Percentiles rank a stretch among this genome's conserved stretches.
Evolutionary conservation across 257 asterid species (phyloP).

Genomic region (Solanum neorickii): DNA sequence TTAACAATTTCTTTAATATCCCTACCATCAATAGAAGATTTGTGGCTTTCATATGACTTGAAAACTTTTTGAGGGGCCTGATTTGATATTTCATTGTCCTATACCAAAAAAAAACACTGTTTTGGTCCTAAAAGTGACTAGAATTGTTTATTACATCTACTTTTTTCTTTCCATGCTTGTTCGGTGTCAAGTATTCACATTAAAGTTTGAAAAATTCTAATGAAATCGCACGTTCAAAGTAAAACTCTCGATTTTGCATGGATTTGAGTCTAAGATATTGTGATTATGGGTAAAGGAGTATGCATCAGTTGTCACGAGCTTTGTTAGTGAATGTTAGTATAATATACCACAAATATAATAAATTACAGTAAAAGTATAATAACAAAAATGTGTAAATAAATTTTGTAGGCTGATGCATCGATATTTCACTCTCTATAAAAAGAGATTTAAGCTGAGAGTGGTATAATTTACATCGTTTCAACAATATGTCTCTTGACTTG

Average conservation of each 20-base stretch:
- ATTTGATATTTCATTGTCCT: neutral
- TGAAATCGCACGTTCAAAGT: neutral
- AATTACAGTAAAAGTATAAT: too few relatives aligned
- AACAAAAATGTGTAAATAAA: too few relatives aligned
- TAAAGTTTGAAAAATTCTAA: neutral
- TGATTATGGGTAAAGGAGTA: neutral
- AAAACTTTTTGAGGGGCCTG: slow-evolving; percentile 6
- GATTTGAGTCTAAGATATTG: neutral
- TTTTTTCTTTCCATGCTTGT: too few relatives aligned
- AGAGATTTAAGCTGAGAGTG: too few relatives aligned
- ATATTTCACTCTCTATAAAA: too few relatives aligned
- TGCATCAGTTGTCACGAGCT: neutral
- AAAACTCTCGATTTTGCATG: too few relatives aligned
- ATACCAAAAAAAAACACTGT: neutral
- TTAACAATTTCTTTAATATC: neutral
- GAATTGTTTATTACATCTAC: neutral
- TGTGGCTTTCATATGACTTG: slow-evolving; percentile 17
- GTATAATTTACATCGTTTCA: too few relatives aligned
- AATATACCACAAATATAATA: too few relatives aligned
- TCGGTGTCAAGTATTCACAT: neutral
- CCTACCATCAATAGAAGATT: neutral
- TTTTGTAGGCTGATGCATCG: too few relatives aligned
- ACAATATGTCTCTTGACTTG: too few relatives aligned
- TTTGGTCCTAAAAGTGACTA: neutral
- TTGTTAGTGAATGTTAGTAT: too few relatives aligned